Evolutionary conservation across 202 grass and related monocot species (phyloP), one percentile per base, ranked within the genome.

Genomic region (Tripidium arundinaceum): DNA sequence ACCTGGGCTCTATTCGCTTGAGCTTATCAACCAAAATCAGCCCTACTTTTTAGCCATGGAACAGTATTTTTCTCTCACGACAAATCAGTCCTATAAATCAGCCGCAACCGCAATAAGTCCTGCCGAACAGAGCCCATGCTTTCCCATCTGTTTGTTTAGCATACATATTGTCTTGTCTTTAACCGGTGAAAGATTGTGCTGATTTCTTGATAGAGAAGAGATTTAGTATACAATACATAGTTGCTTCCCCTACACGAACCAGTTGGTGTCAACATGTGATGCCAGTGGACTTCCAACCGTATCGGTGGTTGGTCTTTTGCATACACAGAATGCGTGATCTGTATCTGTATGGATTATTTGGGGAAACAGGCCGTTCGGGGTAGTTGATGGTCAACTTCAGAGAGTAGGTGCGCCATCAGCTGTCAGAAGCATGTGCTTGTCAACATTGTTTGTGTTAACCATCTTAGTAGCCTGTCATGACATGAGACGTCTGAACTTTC

Each of bases 311-410:
- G 31, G 71, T 29, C 36, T 39, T 46, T 50, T 72, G 61, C 19
- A 79, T 25, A n/a, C n/a, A 83, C 62, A 63, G 15, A 33, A 24
- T 79, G 33, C 10, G 34, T 76, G 87, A 66, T 65, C 8, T 19
- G 72, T 84, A 65, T 70, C 3, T 18, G 77, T 84, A 72, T 77
- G 38, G 75, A 39, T 81, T 33, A 59, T 81, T 45, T 72, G 16
- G 58, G 57, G 41, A 50, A 79, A 74, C 6, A 72, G 45, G 22
- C 78, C 26, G 59, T 42, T 83, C 37, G 50, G 73, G 76, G 68
- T 74, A 71, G 83, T 89, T 83, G 79, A 54, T 29, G 74, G 87
- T 89, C 87, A 82, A 79, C 79, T 83, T 89, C 83, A 79, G 33
- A 18, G 37, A 68, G 79, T 89, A 79, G 83, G 79, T 86, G 68